phyloP scores from a whole-genome alignment of 768 basidiomycete species.

The Collybia sordida region DNA sequence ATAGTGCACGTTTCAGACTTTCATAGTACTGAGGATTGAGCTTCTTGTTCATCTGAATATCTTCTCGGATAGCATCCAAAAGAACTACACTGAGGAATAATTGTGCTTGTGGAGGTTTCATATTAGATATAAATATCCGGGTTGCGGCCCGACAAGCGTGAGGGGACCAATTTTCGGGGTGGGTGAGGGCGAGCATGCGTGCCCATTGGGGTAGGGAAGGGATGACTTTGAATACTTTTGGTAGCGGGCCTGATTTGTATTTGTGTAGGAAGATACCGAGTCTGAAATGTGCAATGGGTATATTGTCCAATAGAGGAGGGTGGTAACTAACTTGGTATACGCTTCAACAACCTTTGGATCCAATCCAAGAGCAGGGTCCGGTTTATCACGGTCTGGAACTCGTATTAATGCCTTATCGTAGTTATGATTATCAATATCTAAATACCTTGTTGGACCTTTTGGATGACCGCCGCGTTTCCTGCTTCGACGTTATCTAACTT shows the following conservation, averaged over 20 bases:
- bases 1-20: constrained; percentile 86
- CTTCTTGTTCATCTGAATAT: constrained; percentile 85
- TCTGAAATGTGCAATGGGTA: constrained; percentile 39
- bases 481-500: constrained; percentile 76
- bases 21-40: constrained; percentile 94
- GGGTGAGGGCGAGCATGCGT: constrained; percentile 88
- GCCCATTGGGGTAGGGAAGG: constrained; percentile 97
- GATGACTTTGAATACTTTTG: constrained; percentile 97
- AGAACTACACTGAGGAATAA: constrained; percentile 91
- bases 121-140: constrained; percentile 91
- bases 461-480: constrained; percentile 52
- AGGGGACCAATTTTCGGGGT: constrained; percentile 92
- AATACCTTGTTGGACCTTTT: constrained; percentile 60
- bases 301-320: not conserved
- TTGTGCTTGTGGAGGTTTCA: constrained; percentile 94
- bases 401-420: not conserved
- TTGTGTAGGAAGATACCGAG: constrained; percentile 81
- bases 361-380: constrained; percentile 83
- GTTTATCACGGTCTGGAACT: constrained; percentile 46
- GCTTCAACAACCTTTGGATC: constrained; percentile 92
- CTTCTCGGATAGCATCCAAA: constrained; percentile 84
- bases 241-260: constrained; percentile 92
- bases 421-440: too few species aligned
- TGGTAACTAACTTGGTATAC: constrained; percentile 76
- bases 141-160: constrained; percentile 95